These are phyloP conservation scores for Priceomyces melissophilus DNA, from an alignment of 805 yeast species.

Conservation along the genomic window DNA sequence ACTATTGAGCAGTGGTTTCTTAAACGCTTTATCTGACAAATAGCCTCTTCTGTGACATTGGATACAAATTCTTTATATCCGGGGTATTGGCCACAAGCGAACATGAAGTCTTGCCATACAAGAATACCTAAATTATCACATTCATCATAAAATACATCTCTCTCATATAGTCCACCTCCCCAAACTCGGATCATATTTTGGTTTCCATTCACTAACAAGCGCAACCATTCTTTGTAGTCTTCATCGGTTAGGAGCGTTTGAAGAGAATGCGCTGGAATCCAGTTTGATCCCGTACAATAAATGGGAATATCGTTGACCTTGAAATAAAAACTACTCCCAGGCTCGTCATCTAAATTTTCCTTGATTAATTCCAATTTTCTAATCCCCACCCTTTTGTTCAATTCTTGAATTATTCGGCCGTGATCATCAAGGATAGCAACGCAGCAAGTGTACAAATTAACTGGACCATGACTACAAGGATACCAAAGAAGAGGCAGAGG, in stretches of 20 bases:
- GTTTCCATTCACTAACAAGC: conserved; percentile 33
- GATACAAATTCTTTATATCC: conserved; percentile 33
- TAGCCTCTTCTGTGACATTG: conserved; percentile 35
- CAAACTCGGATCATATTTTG: conserved; percentile 47
- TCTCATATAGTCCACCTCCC: conserved; percentile 50
- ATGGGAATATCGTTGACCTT: conserved; percentile 37
- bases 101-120: conserved; percentile 58
- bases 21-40: conserved; percentile 37
- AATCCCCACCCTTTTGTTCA: conserved; percentile 33
- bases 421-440: background rate
- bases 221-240: conserved; percentile 38
- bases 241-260: conserved; percentile 25
- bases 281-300: conserved; percentile 40
- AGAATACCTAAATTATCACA: conserved; percentile 44
- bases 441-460: conserved; percentile 25
- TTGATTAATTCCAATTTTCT: conserved; percentile 41
- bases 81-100: conserved; percentile 57
- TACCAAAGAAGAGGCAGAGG: conserved; percentile 18
- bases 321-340: conserved; percentile 43
- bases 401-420: conserved; percentile 6
- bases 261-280: conserved; percentile 49
- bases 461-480: conserved; percentile 30
- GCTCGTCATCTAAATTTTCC: conserved; percentile 22
- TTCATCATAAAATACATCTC: conserved; percentile 37
- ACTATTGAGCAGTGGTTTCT: conserved; percentile 40